Conservation (phyloP, 2,329 filamentous ascomycete genomes). For the Colletotrichum chrysophilum region DNA sequence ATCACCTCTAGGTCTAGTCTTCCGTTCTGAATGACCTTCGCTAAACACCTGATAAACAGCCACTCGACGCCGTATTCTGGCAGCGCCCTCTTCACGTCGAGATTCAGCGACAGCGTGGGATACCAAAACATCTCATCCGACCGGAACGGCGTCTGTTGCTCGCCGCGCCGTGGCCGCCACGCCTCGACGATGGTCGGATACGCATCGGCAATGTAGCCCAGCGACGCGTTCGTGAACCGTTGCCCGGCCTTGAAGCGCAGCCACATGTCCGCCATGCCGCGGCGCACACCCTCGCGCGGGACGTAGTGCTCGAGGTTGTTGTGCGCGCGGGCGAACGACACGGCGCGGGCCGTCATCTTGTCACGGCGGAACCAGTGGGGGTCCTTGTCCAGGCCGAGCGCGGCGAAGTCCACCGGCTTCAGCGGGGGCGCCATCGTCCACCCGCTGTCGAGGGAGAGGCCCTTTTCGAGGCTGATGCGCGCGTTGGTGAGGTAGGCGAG, state of each 20-base stretch:
- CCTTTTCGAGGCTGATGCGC: slow-evolving; percentile 33
- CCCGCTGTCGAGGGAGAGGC: slow-evolving; percentile 24
- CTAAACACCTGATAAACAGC: slow-evolving; percentile 68
- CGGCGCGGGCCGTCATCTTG: neutral
- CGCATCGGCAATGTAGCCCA: slow-evolving; percentile 72
- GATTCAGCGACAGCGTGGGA: slow-evolving; percentile 75
- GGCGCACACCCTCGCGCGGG: slow-evolving; percentile 9
- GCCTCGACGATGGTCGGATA: slow-evolving; percentile 71
- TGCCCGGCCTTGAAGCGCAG: slow-evolving; percentile 63
- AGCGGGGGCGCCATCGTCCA: slow-evolving; percentile 20
- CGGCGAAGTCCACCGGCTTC: slow-evolving; percentile 29
- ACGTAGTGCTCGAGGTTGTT: slow-evolving; percentile 29
- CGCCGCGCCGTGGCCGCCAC: slow-evolving; percentile 36
- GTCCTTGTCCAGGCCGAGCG: slow-evolving; percentile 28
- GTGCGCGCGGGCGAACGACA: slow-evolving; percentile 27
- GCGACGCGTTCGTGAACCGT: slow-evolving; percentile 65
- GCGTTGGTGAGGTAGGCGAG: slow-evolving; percentile 46
- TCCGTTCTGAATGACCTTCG: slow-evolving; percentile 73
- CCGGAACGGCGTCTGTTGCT: slow-evolving; percentile 36
- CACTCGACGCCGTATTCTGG: slow-evolving; percentile 74
- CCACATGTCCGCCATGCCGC: slow-evolving; percentile 63
- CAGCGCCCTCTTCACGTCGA: slow-evolving; percentile 78
- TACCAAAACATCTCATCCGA: slow-evolving; percentile 65
- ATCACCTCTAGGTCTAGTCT: slow-evolving; percentile 77
- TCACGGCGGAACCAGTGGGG: slow-evolving; percentile 29